Conservation (phyloP, 805 yeast species). For the Wickerhamomyces bovis region DNA sequence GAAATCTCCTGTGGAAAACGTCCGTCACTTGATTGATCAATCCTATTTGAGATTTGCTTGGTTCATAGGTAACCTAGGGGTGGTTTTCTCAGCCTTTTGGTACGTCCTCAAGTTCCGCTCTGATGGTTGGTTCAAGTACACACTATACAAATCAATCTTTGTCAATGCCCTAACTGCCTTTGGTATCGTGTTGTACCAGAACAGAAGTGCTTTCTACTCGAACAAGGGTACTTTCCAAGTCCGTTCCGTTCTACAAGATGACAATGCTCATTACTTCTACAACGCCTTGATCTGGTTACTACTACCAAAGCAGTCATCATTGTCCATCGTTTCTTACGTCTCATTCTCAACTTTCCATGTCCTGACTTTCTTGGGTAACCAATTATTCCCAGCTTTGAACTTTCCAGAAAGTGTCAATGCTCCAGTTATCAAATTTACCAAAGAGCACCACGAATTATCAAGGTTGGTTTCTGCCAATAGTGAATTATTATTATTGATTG, state of each 20-base stretch:
- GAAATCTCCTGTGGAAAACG: not conserved
- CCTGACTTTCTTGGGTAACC: constrained; percentile 60
- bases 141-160: constrained; percentile 55
- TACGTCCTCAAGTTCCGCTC: constrained; percentile 33
- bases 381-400: constrained; percentile 55
- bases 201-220: constrained; percentile 25
- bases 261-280: constrained; percentile 66
- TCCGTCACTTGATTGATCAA: not conserved
- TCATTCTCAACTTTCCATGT: constrained; percentile 80
- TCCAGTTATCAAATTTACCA: constrained; percentile 39
- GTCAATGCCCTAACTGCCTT: constrained; percentile 67
- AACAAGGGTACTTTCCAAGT: constrained; percentile 16
- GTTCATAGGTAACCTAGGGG: constrained; percentile 59
- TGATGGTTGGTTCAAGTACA: constrained; percentile 28
- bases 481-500: constrained; percentile 41
- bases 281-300: constrained; percentile 49
- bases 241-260: constrained; percentile 43
- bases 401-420: constrained; percentile 21
- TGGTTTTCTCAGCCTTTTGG: constrained; percentile 34
- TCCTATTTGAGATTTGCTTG: constrained; percentile 61
- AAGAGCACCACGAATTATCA: constrained; percentile 50
- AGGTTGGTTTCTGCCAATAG: constrained; percentile 54
- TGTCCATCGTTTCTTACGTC: constrained; percentile 68
- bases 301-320: constrained; percentile 47
- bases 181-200: constrained; percentile 68